Percentiles rank a stretch among this genome's conserved stretches.
These are phyloP conservation scores for Paraphaeosphaeria minitans DNA, from an alignment of 2,329 filamentous ascomycete genomes.

Conservation along the genomic window DNA sequence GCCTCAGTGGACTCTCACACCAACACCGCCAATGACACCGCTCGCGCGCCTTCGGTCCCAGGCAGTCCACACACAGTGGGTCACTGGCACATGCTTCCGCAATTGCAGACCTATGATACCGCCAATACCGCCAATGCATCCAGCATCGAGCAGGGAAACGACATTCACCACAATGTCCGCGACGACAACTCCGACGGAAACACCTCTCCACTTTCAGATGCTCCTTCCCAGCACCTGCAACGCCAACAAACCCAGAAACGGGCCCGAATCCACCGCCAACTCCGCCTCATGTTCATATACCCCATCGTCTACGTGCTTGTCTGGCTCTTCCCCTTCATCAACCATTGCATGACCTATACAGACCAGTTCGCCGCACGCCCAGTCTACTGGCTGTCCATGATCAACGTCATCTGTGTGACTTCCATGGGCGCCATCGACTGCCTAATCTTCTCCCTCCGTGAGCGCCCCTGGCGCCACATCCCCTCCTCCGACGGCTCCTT, in stretches of 20 bases:
- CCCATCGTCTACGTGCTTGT: constrained; percentile 72
- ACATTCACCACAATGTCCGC: neutral
- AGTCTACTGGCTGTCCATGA: constrained; percentile 62
- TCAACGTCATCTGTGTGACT: constrained; percentile 63
- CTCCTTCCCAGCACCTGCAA: constrained; percentile 13
- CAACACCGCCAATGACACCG: neutral
- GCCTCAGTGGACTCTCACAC: constrained; percentile 4
- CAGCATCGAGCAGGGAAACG: neutral
- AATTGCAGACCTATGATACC: neutral
- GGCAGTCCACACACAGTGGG: neutral
- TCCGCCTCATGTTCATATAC: constrained; percentile 77
- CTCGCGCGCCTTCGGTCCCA: neutral
- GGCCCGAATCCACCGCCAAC: constrained; percentile 67
- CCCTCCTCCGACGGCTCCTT: constrained; percentile 51
- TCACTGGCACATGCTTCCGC: neutral
- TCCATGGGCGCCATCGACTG: constrained; percentile 72
- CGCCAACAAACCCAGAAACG: constrained; percentile 44
- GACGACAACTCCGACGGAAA: neutral
- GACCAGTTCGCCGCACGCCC: constrained; percentile 57
- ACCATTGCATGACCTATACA: constrained; percentile 65
- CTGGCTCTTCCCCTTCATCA: constrained; percentile 74
- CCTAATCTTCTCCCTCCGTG: constrained; percentile 69
- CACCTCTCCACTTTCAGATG: constrained; percentile 7
- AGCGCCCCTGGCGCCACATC: constrained; percentile 72
- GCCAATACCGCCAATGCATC: neutral